Percentiles rank a stretch among this genome's conserved stretches.
phyloP scores from a whole-genome alignment of 1,284 basidiomycete genomes.

The Heliocybe sulcata region DNA sequence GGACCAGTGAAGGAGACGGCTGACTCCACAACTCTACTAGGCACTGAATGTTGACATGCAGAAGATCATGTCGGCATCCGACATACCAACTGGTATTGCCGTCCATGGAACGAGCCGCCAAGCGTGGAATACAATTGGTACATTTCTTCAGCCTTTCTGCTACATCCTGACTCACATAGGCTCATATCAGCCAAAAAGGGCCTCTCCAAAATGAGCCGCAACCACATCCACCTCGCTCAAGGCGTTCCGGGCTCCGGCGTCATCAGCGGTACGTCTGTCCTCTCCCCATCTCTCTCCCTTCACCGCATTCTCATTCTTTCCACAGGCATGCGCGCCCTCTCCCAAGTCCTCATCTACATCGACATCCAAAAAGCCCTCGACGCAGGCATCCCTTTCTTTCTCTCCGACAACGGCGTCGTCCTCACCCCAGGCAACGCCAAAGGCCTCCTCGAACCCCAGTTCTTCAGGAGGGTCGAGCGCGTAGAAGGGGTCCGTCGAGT shows the following conservation, averaged over 20 bases:
- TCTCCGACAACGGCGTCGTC: slow-evolving; percentile 82
- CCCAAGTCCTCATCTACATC: slow-evolving; percentile 71
- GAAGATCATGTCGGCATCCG: slow-evolving; percentile 49
- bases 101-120: slow-evolving; percentile 70
- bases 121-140: slow-evolving; percentile 73
- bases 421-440: slow-evolving; percentile 65
- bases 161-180: not conserved
- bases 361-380: slow-evolving; percentile 66
- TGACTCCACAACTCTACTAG: too few relatives aligned
- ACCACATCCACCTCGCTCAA: slow-evolving; percentile 86
- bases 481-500: not conserved
- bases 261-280: slow-evolving; percentile 55
- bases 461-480: slow-evolving; percentile 56
- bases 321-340: slow-evolving; percentile 70
- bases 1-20: too few relatives aligned
- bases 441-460: slow-evolving; percentile 49
- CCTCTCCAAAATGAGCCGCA: slow-evolving; percentile 78
- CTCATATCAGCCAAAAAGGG: slow-evolving; percentile 49
- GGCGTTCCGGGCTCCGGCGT: slow-evolving; percentile 55
- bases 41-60: slow-evolving; percentile 60
- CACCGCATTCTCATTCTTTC: not conserved
- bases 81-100: slow-evolving; percentile 56
- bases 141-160: slow-evolving; percentile 13
- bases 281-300: not conserved
- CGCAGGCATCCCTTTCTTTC: slow-evolving; percentile 63